Evolutionary conservation across 83 land plant genomes (phyloP).

Genomic region (Picea engelmannii): DNA sequence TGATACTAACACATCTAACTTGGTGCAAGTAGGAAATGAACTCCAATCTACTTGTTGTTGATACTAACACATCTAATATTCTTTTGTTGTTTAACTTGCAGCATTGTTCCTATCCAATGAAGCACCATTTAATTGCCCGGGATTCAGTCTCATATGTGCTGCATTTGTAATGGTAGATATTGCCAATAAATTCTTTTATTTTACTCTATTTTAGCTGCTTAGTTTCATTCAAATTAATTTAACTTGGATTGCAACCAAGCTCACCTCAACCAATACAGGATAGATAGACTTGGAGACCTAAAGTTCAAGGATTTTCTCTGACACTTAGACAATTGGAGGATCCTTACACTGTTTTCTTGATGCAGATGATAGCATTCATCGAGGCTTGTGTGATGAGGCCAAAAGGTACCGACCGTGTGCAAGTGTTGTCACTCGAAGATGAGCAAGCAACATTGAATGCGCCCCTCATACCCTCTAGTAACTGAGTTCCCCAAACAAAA

Average conservation of each 20-base stretch:
- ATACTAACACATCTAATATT: neutral
- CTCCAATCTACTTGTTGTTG: neutral
- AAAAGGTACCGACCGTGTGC: neutral
- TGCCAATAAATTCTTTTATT: no score
- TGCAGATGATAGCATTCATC: slow-evolving; percentile 17
- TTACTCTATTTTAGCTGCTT: neutral
- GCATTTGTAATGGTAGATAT: slow-evolving; percentile 15
- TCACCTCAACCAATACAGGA: neutral
- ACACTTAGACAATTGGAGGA: neutral
- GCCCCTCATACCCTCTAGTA: no score
- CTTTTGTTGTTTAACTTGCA: neutral
- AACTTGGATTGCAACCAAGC: neutral
- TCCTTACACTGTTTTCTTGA: slow-evolving; percentile 6
- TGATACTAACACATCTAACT: neutral
- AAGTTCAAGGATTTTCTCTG: neutral
- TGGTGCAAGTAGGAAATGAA: neutral
- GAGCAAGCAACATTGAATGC: slow-evolving; percentile 13
- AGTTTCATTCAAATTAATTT: neutral
- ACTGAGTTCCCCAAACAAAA: no score
- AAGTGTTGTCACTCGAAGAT: slow-evolving; percentile 5
- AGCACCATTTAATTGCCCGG: slow-evolving; percentile 18
- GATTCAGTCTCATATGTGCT: slow-evolving; percentile 19
- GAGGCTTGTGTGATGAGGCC: slow-evolving; percentile 16
- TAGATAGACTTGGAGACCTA: neutral
- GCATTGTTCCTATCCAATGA: slow-evolving; percentile 12